Evolutionary conservation across 768 basidiomycete species (phyloP).

Genomic region (Mycena floridula): DNA sequence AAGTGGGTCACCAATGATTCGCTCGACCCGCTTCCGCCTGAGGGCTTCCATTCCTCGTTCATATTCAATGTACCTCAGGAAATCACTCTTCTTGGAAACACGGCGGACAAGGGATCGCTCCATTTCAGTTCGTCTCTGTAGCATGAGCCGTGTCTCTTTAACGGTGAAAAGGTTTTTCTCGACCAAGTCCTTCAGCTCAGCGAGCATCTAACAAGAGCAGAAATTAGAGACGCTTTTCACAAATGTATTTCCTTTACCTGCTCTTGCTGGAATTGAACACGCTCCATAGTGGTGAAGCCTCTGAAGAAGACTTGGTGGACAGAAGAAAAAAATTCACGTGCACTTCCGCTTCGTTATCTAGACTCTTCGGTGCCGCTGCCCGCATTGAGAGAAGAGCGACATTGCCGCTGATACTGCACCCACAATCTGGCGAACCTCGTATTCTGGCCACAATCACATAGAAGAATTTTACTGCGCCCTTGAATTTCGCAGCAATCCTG

Average conservation of each 20-base stretch:
- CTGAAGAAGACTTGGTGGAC: background rate
- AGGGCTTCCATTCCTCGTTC: conserved; percentile 86
- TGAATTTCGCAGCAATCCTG: no score
- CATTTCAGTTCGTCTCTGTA: conserved; percentile 77
- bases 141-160: conserved; percentile 79
- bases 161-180: conserved; percentile 80
- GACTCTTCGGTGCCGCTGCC: no score
- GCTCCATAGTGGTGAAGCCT: conserved; percentile 59
- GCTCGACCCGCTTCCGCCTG: conserved; percentile 65
- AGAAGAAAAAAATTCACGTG: conserved; percentile 9
- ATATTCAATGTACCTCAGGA: conserved; percentile 85
- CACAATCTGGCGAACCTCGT: no score
- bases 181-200: conserved; percentile 89
- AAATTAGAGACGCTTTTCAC: conserved; percentile 4
- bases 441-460: no score
- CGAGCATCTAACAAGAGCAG: conserved; percentile 64
- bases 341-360: no score
- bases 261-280: conserved; percentile 92
- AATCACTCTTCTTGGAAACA: conserved; percentile 82
- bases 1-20: conserved; percentile 49
- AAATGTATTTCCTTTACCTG: conserved; percentile 61
- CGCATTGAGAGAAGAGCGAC: no score
- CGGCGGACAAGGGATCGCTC: conserved; percentile 82
- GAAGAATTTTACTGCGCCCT: no score
- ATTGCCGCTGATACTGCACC: no score